A percentile compares a stretch with the other conserved stretches of the same genome.
Conservation (phyloP, 2,329 filamentous ascomycete species). For the Phialophora tarda region DNA sequence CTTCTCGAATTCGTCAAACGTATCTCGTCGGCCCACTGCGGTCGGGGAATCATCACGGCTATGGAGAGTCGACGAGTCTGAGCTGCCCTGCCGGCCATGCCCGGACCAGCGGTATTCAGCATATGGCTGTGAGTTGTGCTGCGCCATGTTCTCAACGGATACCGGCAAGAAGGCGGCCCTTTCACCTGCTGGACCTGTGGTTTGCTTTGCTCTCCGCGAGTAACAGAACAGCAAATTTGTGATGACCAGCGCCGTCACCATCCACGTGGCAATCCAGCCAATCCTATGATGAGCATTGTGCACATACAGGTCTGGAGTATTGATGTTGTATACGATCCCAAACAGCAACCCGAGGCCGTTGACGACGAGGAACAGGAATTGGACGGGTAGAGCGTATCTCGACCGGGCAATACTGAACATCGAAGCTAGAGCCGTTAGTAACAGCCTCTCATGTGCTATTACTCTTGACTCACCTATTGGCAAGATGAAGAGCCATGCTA, state of each 20-base stretch:
- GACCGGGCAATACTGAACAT: conserved; percentile 86
- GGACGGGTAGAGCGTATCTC: conserved; percentile 70
- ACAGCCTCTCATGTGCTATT: not conserved
- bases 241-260: conserved; percentile 71
- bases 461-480: conserved; percentile 66
- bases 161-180: conserved; percentile 67
- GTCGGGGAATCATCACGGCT: conserved; percentile 69
- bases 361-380: conserved; percentile 69
- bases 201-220: conserved; percentile 54
- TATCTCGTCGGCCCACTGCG: conserved; percentile 53
- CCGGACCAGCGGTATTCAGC: conserved; percentile 65
- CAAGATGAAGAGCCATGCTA: conserved; percentile 74
- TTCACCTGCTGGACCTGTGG: conserved; percentile 51
- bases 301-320: conserved; percentile 83
- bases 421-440: conserved; percentile 62
- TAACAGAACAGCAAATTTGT: conserved; percentile 70
- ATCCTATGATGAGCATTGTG: conserved; percentile 88
- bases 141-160: conserved; percentile 61
- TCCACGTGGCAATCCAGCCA: conserved; percentile 80
- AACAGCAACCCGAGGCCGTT: conserved; percentile 70
- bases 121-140: conserved; percentile 52
- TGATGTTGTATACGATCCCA: conserved; percentile 74
- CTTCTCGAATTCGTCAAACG: conserved; percentile 58
- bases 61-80: conserved; percentile 70
- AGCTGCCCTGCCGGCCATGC: conserved; percentile 77